phyloP scores from a whole-genome alignment of 768 basidiomycete genomes.

The Boletus rubropictus region DNA sequence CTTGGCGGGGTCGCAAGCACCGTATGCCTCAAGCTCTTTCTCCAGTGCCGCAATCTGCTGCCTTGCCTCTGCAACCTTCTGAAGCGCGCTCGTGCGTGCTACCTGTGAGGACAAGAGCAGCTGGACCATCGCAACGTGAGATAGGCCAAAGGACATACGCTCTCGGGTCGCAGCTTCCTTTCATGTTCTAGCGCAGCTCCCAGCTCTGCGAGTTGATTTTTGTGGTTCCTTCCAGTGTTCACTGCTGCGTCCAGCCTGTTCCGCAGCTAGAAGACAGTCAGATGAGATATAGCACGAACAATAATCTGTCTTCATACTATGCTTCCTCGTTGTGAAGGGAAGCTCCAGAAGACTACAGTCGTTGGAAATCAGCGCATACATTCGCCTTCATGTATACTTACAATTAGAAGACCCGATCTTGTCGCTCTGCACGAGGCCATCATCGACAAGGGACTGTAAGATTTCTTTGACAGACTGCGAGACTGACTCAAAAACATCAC shows the following conservation, averaged over 20 bases:
- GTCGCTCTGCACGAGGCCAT: slow-evolving; percentile 78
- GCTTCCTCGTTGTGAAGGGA: slow-evolving; percentile 82
- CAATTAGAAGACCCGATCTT: slow-evolving; percentile 96
- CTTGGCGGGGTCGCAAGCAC: slow-evolving; percentile 78
- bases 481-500: slow-evolving; percentile 39
- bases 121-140: not conserved
- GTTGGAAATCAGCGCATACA: slow-evolving; percentile 21
- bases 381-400: slow-evolving; percentile 33
- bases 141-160: slow-evolving; percentile 35
- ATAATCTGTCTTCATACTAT: slow-evolving; percentile 40
- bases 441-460: slow-evolving; percentile 79
- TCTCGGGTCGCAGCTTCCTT: slow-evolving; percentile 48
- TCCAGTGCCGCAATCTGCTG: slow-evolving; percentile 49
- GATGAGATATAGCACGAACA: not conserved
- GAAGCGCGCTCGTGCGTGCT: slow-evolving; percentile 48
- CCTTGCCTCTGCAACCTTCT: slow-evolving; percentile 43
- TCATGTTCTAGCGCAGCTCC: slow-evolving; percentile 45
- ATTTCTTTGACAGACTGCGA: slow-evolving; percentile 92
- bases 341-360: slow-evolving; percentile 84
- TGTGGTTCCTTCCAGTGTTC: slow-evolving; percentile 38
- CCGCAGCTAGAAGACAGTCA: slow-evolving; percentile 43
- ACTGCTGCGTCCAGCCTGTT: slow-evolving; percentile 47
- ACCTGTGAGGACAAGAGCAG: slow-evolving; percentile 37
- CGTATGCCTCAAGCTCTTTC: slow-evolving; percentile 69
- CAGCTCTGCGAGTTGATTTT: slow-evolving; percentile 48